These are phyloP conservation scores for Fraxinus xanthoxyloides DNA, from an alignment of 305 asterid species.

Conservation along the genomic window DNA sequence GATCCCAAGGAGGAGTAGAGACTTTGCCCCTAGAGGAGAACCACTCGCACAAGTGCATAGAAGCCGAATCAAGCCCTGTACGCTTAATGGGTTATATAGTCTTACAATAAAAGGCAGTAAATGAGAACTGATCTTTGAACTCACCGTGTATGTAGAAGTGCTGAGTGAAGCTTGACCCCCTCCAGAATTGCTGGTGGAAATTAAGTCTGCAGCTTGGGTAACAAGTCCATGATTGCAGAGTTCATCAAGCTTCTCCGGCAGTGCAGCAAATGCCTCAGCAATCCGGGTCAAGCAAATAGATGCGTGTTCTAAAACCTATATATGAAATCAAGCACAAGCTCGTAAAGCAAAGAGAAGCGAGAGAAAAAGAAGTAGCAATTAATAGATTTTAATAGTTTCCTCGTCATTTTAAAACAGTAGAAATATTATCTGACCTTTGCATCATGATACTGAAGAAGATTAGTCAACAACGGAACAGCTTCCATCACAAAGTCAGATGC, in stretches of 20 bases:
- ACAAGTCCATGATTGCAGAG: conserved; percentile 95
- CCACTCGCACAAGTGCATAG: conserved; percentile 95
- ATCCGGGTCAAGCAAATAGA: conserved; percentile 95
- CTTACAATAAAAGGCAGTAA: conserved; percentile 16
- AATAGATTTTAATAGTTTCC: neutral
- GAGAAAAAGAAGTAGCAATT: neutral
- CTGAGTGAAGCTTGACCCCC: conserved; percentile 95
- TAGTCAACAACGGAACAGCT: conserved; percentile 95
- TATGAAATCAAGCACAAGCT: conserved; percentile 11
- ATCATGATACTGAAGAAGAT: conserved; percentile 96
- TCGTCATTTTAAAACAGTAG: conserved; percentile 4
- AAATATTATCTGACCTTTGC: conserved; percentile 62
- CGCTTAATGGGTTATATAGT: conserved; percentile 28
- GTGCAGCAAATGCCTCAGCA: conserved; percentile 94
- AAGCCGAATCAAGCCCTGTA: conserved; percentile 92
- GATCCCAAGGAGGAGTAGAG: conserved; percentile 82
- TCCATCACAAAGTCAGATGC: conserved; percentile 98
- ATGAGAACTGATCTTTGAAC: conserved; percentile 10
- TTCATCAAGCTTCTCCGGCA: conserved; percentile 89
- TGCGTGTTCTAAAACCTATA: conserved; percentile 92
- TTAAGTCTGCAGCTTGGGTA: conserved; percentile 82
- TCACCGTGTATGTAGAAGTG: conserved; percentile 90
- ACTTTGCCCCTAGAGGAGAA: conserved; percentile 84
- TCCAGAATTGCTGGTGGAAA: conserved; percentile 83
- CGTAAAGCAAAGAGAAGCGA: neutral